Base-by-base conservation (phyloP, 2,329 filamentous ascomycete species). In the Paradendryphiella salina region DNA sequence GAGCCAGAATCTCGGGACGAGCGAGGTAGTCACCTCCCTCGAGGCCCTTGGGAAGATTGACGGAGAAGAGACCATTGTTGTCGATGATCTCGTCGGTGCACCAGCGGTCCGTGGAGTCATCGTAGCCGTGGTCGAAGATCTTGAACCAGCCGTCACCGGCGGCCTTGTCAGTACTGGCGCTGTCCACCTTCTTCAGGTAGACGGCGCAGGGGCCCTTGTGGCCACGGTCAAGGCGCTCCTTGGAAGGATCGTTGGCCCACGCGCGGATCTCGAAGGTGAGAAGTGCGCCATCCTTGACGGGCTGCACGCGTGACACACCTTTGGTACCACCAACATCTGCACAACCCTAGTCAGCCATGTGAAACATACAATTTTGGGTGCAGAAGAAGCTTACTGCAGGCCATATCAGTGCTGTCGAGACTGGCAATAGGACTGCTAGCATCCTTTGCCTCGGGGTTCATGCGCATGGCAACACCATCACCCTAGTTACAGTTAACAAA, bases 121-220 rank as follows among this genome's bases (percentile, higher is more conserved):
- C 79, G 72, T 87, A 89, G 37, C 85, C 86, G 43, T 86, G 80
- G 50, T 88, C 81, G 77, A 81, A 89, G 66, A 91, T 82, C 79
- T 90, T 90, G 79, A 91, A 88, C 88, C 88, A 92, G 32, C 87
- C 87, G 42, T 78, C 74, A 4, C 87, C 87, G 18, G 79, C 54
- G 59, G 67, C 75, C 18, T 54, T 50, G 41, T 83, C 83, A 10
- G 80, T 70, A 42, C 72, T 74, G 51, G 85, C 83, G 50, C 84
- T 78, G 57, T 77, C 72, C 1, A 90, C 81, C 63, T 83, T 82
- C 76, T 90, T 90, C 74, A 89, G 77, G 72, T 90, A 91, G 18
- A 90, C 81, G 21, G 86, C 81, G 64, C 87, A 89, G 40, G 88
- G 86, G 0, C 88, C 88, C 67, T 83, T 80, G 72, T 87, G 85